Evolutionary conservation across 2,329 filamentous ascomycete species (phyloP).

Genomic region (Diplocarpon mali): DNA sequence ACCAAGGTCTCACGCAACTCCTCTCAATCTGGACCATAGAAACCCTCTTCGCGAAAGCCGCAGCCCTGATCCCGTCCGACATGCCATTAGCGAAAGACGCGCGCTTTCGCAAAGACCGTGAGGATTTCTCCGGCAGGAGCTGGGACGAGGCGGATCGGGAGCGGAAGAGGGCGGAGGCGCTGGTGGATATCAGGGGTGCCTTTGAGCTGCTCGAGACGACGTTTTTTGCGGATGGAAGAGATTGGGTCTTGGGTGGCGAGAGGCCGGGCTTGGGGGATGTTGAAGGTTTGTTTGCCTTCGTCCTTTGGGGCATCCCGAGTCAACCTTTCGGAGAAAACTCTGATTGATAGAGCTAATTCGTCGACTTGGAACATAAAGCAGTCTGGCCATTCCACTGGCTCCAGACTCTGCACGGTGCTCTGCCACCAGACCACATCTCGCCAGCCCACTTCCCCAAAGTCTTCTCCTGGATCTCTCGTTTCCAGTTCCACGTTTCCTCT

Average conservation of each 20-base stretch:
- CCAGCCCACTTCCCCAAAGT: constrained; percentile 43
- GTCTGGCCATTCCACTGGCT: constrained; percentile 62
- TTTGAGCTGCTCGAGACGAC: constrained; percentile 51
- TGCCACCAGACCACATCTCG: constrained; percentile 42
- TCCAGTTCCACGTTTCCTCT: constrained; percentile 25
- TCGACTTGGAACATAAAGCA: constrained; percentile 26
- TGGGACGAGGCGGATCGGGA: constrained; percentile 32
- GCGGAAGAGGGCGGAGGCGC: constrained; percentile 40
- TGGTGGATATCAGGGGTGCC: constrained; percentile 41
- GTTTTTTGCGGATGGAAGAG: constrained; percentile 52
- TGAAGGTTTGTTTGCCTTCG: constrained; percentile 34
- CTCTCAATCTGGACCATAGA: constrained; percentile 46
- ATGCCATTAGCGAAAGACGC: constrained; percentile 44
- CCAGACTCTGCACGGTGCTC: constrained; percentile 39
- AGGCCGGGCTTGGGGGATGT: constrained; percentile 53
- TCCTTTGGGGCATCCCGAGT: no score
- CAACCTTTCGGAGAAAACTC: no score
- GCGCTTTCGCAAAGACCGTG: constrained; percentile 47
- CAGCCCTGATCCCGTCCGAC: constrained; percentile 44
- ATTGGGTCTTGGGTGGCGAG: constrained; percentile 48
- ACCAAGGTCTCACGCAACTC: constrained; percentile 36
- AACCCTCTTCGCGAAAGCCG: constrained; percentile 42
- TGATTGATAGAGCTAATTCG: neutral
- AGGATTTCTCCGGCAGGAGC: constrained; percentile 33
- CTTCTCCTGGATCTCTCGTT: constrained; percentile 55